Base-by-base conservation (phyloP, 108 stramenopile genomes). In the Pseudonitzschia multiseries region DNA sequence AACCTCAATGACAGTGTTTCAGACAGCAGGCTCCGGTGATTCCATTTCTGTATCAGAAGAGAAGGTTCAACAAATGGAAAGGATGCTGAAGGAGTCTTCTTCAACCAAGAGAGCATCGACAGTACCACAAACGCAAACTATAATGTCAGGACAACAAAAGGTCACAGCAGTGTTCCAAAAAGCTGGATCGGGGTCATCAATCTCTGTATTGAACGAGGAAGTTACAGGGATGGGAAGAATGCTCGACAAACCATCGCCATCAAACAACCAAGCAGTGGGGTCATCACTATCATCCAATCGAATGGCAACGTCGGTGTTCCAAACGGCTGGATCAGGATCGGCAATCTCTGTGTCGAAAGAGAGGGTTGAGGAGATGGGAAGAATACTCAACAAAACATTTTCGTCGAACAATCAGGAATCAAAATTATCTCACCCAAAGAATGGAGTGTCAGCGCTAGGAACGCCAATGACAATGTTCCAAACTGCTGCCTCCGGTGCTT, bases 41-140 rank as follows among this genome's bases (percentile, higher is more conserved):
- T 10, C 43, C 44, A 73, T 80, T 32, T 41, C 61, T 24, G 77
- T 78, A 8, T 72, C 79, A 6, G 68, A 78, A 53, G 76, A 83
- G 8, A 67, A 53, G 18, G 17, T 72, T 22, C 41, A 75, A 43
- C 76, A 70, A 21, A 75, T 69, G 21, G 44, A 29, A n/a, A 69
- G 59, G 33, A 31, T 67, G 52, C 53, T 76, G n/a, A 29, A 60
- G 26, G 64, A 63, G n/a, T 13, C 33, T 14, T 61, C 59, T 13
- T 10, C 46, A 48, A 59, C 4, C 24, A 20, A 13, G n/a, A 24
- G 9, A 12, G 54, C 54, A 26, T 22, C n/a, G 24, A 56, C 2
- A 56, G 10, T 12, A 56, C 52, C 52, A 68, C 29, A 53, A 44
- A 29, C n/a, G n/a, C n/a, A n/a, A n/a, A n/a, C n/a, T n/a, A n/a